These are phyloP conservation scores for Nothopassalora personata DNA, from an alignment of 2,329 filamentous ascomycete genomes.

Conservation along the genomic window DNA sequence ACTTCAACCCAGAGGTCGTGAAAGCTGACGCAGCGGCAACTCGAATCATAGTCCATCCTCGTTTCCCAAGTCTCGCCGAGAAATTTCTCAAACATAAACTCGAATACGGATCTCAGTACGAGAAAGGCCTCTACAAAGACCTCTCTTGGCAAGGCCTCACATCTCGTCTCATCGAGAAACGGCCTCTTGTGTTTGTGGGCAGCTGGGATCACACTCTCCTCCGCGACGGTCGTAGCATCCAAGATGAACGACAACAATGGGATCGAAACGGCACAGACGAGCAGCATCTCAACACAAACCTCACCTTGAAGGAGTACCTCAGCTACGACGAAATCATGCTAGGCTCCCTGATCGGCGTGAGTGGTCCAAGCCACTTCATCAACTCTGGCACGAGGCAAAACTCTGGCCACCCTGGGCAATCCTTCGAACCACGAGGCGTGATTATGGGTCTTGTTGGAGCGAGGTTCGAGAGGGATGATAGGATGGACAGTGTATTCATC, in stretches of 20 bases:
- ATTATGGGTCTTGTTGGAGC: slow-evolving; percentile 31
- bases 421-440: slow-evolving; percentile 26
- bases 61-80: slow-evolving; percentile 23
- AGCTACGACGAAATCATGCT: slow-evolving; percentile 35
- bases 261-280: slow-evolving; percentile 25
- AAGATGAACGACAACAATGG: slow-evolving; percentile 19
- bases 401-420: slow-evolving; percentile 5
- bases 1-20: slow-evolving; percentile 20
- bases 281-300: slow-evolving; percentile 19
- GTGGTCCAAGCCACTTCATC: slow-evolving; percentile 28
- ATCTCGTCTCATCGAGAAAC: slow-evolving; percentile 27
- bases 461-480: slow-evolving; percentile 28
- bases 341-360: slow-evolving; percentile 28
- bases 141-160: slow-evolving; percentile 22
- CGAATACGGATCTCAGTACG: slow-evolving; percentile 22
- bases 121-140: slow-evolving; percentile 26
- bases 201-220: slow-evolving; percentile 25
- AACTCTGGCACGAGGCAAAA: slow-evolving; percentile 29
- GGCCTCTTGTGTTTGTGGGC: slow-evolving; percentile 29
- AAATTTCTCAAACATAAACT: slow-evolving; percentile 30
- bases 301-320: slow-evolving; percentile 26
- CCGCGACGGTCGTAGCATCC: slow-evolving; percentile 20
- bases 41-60: slow-evolving; percentile 27
- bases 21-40: slow-evolving; percentile 23
- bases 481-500: slow-evolving; percentile 29